These are phyloP conservation scores for Fusarium nodosum DNA, from an alignment of 2,329 filamentous ascomycete genomes.

Conservation along the genomic window DNA sequence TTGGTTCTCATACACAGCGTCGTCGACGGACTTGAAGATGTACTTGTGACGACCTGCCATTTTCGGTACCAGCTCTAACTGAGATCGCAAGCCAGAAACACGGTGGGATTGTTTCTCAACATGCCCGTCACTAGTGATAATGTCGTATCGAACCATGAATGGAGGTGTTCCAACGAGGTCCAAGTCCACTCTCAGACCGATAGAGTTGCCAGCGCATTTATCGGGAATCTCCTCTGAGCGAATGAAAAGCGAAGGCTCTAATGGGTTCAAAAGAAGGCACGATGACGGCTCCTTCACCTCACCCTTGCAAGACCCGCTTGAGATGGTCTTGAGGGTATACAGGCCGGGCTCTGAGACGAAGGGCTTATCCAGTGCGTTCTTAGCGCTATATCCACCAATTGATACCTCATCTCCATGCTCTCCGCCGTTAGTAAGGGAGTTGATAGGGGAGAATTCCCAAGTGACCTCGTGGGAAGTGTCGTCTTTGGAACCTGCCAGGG, in stretches of 20 bases:
- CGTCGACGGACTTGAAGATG: conserved; percentile 83
- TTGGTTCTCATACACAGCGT: conserved; percentile 81
- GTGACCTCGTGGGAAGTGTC: conserved; percentile 79
- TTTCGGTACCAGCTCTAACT: conserved; percentile 85
- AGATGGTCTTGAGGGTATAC: conserved; percentile 85
- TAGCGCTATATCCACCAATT: conserved; percentile 70
- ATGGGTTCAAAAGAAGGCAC: conserved; percentile 91
- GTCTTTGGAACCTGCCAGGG: conserved; percentile 68
- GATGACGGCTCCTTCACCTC: conserved; percentile 94
- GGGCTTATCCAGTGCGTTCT: conserved; percentile 73
- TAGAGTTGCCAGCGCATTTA: conserved; percentile 93
- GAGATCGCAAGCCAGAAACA: conserved; percentile 81
- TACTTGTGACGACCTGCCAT: conserved; percentile 90
- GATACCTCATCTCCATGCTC: conserved; percentile 74
- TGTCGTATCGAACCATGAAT: conserved; percentile 84
- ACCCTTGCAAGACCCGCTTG: conserved; percentile 84
- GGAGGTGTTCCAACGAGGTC: conserved; percentile 94
- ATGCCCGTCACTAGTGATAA: conserved; percentile 71
- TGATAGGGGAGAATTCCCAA: conserved; percentile 85
- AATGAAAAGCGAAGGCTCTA: conserved; percentile 83
- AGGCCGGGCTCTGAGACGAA: conserved; percentile 82
- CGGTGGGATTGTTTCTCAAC: conserved; percentile 67
- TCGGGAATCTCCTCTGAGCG: conserved; percentile 87
- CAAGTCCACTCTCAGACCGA: conserved; percentile 88
- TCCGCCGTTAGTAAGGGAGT: conserved; percentile 75